These are phyloP conservation scores for Pythium aquatile DNA, from an alignment of 352 stramenopile genomes.

Conservation along the genomic window DNA sequence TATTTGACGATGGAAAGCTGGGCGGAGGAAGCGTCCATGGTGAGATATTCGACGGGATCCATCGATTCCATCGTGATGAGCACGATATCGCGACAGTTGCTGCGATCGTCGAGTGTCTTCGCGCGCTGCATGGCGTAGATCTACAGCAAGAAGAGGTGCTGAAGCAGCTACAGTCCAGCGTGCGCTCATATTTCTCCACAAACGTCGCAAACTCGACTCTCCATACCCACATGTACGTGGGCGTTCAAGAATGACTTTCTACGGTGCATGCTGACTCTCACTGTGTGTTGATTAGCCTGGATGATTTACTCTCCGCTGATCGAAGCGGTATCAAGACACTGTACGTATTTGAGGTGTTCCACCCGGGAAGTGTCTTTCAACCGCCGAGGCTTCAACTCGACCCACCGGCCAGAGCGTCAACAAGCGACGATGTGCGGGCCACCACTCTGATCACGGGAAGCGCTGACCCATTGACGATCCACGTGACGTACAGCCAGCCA, in stretches of 20 bases:
- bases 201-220: conserved; percentile 13
- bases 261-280: neutral
- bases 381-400: neutral
- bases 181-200: conserved; percentile 13
- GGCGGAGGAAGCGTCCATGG: conserved; percentile 21
- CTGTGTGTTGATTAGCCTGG: conserved; percentile 7
- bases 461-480: conserved; percentile 58
- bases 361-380: conserved; percentile 17
- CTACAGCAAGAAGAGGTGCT: neutral
- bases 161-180: conserved; percentile 7
- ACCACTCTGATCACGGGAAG: conserved; percentile 46
- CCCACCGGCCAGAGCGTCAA: neutral
- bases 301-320: neutral
- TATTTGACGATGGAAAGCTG: conserved; percentile 28
- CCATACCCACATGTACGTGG: conserved; percentile 23
- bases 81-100: conserved; percentile 4
- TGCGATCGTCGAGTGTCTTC: conserved; percentile 19
- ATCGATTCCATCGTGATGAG: conserved; percentile 14
- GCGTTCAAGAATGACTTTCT: neutral
- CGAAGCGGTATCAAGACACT: neutral
- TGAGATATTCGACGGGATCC: conserved; percentile 12
- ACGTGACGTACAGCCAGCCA: conserved; percentile 55
- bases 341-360: conserved; percentile 20
- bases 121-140: neutral
- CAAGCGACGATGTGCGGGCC: neutral